Percentiles rank a stretch among this genome's conserved stretches.
Evolutionary conservation across 2,329 filamentous ascomycete genomes (phyloP).

Genomic region (Colletotrichum sublineola): DNA sequence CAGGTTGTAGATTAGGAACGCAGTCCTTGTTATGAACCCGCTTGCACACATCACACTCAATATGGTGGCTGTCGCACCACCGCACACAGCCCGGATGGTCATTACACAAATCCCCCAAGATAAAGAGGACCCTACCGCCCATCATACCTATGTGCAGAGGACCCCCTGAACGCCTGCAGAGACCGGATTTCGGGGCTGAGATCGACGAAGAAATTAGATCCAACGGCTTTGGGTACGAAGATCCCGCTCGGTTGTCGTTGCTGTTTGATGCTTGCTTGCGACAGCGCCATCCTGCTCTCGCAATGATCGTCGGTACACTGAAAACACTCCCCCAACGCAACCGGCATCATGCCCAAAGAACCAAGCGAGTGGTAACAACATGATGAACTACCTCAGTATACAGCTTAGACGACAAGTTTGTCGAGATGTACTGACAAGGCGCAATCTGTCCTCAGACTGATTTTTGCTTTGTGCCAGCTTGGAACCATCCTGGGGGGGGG

Average conservation of each 20-base stretch:
- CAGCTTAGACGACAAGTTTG: neutral
- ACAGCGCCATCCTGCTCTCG: constrained; percentile 1
- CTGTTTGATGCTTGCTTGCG: neutral
- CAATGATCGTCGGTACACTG: constrained; percentile 9
- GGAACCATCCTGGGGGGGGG: neutral
- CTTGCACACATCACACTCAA: constrained; percentile 12
- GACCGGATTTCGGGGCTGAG: neutral
- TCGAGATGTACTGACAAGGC: constrained; percentile 10
- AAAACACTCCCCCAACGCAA: neutral
- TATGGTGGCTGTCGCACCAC: constrained; percentile 21
- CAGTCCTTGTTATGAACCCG: constrained; percentile 6
- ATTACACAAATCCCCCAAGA: constrained; percentile 17
- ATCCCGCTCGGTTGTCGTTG: neutral
- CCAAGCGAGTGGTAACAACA: neutral
- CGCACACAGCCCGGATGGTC: constrained; percentile 11
- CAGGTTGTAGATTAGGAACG: constrained; percentile 8
- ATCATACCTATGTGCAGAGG: constrained; percentile 19
- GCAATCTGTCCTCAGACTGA: constrained; percentile 2
- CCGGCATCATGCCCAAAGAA: constrained; percentile 11
- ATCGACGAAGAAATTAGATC: constrained; percentile 24
- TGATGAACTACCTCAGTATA: neutral
- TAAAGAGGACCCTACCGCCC: constrained; percentile 19
- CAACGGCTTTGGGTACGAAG: constrained; percentile 20
- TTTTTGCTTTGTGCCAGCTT: neutral
- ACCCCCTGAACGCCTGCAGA: constrained; percentile 28